Percentiles rank a stretch among this genome's conserved stretches.
These are phyloP conservation scores for Dichomitus squalens DNA, from an alignment of 1,284 basidiomycete species.

Conservation along the genomic window DNA sequence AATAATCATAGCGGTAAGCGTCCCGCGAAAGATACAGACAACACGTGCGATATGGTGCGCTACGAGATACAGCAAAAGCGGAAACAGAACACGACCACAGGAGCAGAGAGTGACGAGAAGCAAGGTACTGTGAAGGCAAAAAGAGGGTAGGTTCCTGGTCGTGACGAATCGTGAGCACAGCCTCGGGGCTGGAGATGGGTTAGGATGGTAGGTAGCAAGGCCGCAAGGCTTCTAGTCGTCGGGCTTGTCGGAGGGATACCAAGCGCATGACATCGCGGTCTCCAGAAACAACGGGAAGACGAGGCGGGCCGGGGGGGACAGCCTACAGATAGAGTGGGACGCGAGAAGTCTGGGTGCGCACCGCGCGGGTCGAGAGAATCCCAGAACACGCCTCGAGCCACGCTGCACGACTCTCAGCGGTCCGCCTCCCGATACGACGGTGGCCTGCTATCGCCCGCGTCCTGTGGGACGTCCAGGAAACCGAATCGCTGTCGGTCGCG, in stretches of 20 bases:
- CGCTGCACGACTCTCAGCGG: background rate
- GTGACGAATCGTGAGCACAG: background rate
- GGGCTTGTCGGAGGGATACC: background rate
- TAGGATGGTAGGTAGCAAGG: background rate
- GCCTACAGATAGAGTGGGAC: too few relatives aligned
- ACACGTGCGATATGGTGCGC: background rate
- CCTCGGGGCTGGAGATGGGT: background rate
- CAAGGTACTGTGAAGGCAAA: background rate
- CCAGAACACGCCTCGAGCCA: background rate
- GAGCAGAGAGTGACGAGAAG: background rate
- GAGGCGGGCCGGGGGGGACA: background rate
- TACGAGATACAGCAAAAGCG: constrained; percentile 1
- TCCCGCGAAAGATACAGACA: too few relatives aligned
- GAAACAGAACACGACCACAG: background rate
- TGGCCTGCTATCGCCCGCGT: constrained; percentile 15
- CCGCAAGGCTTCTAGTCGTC: background rate
- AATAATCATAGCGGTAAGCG: background rate
- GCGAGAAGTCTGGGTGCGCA: too few relatives aligned
- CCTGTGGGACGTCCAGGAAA: constrained; percentile 19
- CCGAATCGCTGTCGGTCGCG: constrained; percentile 16
- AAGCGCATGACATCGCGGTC: background rate
- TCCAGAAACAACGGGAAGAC: background rate
- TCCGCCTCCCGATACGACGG: constrained; percentile 13
- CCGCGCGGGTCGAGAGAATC: background rate
- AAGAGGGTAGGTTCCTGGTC: background rate